Base-by-base conservation (phyloP, 2,329 filamentous ascomycete genomes). In the Cercospora citrullina region DNA sequence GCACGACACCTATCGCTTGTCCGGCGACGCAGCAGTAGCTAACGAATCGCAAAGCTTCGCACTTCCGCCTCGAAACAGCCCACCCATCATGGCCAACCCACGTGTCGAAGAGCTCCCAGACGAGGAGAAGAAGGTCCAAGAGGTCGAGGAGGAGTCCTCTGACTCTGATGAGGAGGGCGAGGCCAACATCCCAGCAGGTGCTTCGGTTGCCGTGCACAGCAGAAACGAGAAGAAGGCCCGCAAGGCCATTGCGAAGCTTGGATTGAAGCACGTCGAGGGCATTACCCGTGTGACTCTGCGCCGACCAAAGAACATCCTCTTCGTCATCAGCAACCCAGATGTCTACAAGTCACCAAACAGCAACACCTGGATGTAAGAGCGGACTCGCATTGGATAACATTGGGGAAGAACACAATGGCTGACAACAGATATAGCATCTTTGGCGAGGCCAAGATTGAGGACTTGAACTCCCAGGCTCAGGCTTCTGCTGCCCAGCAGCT, bases 181-280 rank as follows among this genome's bases (percentile, higher is more conserved):
- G 80, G 82, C 86, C 77, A 86, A 83, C 81, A 89, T 90, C 77
- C 93, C 94, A 80, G 90, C 91, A 75, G 95, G 94, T 80, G 92
- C 93, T 79, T 89, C 91, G 73, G 91, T 94, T 79, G 89, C 95
- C 78, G 90, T 99, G 80, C 94, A 98, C 89, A 97, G 93, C 81
- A 93, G 95, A 84, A 98, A 98, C 86, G 95, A 99, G 91, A 99
- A 99, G 92, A 99, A 99, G 90, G 96, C 95, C 78, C 91, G 95
- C 85, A 99, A 99, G 89, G 93, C 94, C 79, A 96, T 99, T 81
- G 92, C 93, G 83, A 99, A 99, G 90, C 90, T 98, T 80, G 94
- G 96, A 81, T 87, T 99, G 81, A 95, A 93, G 87, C 93, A 94
- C 80, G 91, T 99, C 76, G 91, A 92, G 79, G 96, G 95, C 81